Evolutionary conservation across 2,329 filamentous ascomycete species (phyloP).

Genomic region (Paracoccidioides brasiliensis): DNA sequence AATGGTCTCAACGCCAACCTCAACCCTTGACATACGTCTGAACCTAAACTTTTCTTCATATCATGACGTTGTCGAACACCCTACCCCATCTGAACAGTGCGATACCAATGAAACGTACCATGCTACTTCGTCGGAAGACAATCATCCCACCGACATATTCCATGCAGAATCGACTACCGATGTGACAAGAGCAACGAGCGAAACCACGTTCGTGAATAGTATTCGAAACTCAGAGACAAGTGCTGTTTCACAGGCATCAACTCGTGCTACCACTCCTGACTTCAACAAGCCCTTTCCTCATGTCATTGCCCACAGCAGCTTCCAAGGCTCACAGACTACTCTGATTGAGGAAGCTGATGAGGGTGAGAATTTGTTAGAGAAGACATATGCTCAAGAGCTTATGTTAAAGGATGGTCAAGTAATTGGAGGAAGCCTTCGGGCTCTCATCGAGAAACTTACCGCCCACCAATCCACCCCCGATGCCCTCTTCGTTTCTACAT

Average conservation of each 20-base stretch:
- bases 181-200: slow-evolving; percentile 63
- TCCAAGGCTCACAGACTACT: slow-evolving; percentile 48
- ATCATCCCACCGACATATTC: slow-evolving; percentile 25
- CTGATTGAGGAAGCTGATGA: slow-evolving; percentile 65
- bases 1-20: slow-evolving; percentile 18
- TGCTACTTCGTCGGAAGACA: slow-evolving; percentile 24
- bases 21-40: slow-evolving; percentile 14
- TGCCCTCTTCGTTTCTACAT: slow-evolving; percentile 79
- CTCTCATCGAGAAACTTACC: slow-evolving; percentile 86
- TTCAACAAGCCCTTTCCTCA: slow-evolving; percentile 40
- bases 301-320: slow-evolving; percentile 56
- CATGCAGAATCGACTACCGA: slow-evolving; percentile 51
- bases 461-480: slow-evolving; percentile 88
- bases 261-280: slow-evolving; percentile 78
- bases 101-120: slow-evolving; percentile 20
- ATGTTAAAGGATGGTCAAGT: slow-evolving; percentile 92
- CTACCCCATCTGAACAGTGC: slow-evolving; percentile 18
- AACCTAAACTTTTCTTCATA: slow-evolving; percentile 8
- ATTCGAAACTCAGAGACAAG: slow-evolving; percentile 67
- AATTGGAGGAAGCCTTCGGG: slow-evolving; percentile 79
- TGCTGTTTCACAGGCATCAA: slow-evolving; percentile 68
- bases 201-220: slow-evolving; percentile 61
- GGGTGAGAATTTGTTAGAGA: slow-evolving; percentile 76
- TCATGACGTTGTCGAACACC: slow-evolving; percentile 8
- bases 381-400: slow-evolving; percentile 81